Base-by-base conservation (phyloP, 192 early-diverging fungal species). In the Backusella tuberculispora region DNA sequence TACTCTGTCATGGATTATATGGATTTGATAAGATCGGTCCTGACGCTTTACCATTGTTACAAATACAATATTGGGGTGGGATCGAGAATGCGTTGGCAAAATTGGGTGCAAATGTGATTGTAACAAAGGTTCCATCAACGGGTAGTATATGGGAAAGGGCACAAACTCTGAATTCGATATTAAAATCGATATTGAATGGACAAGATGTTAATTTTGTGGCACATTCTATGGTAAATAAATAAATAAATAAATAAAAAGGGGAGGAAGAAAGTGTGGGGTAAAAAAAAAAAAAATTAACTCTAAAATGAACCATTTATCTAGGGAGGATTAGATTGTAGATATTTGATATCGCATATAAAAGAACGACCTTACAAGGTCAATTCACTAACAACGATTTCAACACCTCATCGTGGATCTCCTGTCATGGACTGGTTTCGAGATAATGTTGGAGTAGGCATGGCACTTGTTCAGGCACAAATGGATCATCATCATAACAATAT, bases 351-450 rank as follows among this genome's bases (percentile, higher is more conserved):
- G 13, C 95, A 96, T 81, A 85, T 97, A 44, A 86, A 86, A 3
- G 84, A 90, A 41, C 85, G 86, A 73, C 76, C 85, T n/a, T 96
- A 93, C 74, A 66, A 81, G 15, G 90, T 96, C 6, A 86, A 85
- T 17, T 94, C 96, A 6, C 81, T 99, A 44, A 96, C 97, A 1
- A 99, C 96, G 0, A 86, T 99, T 50, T 94, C 93, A 10, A 99
- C 97, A 6, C 97, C 97, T 44, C 97, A 99, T 78, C 92, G 94
- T 46, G 97, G 97, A 21, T 91, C 88, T 47, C 88, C 93, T 12
- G 92, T 99, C 80, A 99, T 97, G 96, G 95, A 97, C 85, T 97
- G 93, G 92, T 95, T 91, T 67, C 88, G 92, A 15, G 94, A 97
- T 78, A 87, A 92, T 56, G 82, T 97, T 66, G 93, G 94, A 15